Conservation (phyloP, 495 filamentous ascomycete genomes). For the Ascobolus immersus region DNA sequence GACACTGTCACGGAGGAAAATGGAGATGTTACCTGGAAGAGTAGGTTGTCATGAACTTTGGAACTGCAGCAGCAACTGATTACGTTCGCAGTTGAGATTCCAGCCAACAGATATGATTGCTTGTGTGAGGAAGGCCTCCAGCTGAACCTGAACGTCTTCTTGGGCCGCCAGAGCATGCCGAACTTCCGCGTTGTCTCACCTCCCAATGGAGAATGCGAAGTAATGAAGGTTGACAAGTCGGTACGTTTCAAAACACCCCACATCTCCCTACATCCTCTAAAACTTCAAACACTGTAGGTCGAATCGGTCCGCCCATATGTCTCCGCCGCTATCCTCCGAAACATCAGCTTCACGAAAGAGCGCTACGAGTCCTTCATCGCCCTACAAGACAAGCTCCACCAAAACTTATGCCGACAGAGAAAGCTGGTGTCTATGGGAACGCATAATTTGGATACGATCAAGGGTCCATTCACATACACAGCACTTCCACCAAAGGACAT, state of each 20-base stretch:
- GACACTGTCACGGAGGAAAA: not conserved
- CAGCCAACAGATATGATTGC: slow-evolving; percentile 97
- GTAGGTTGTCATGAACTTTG: slow-evolving; percentile 2
- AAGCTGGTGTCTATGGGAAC: slow-evolving; percentile 91
- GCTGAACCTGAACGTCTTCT: slow-evolving; percentile 87
- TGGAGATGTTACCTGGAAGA: slow-evolving; percentile 11
- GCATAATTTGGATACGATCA: slow-evolving; percentile 78
- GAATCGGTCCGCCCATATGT: slow-evolving; percentile 60
- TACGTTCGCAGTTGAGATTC: slow-evolving; percentile 83
- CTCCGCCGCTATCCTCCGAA: slow-evolving; percentile 63
- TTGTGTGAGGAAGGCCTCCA: slow-evolving; percentile 95
- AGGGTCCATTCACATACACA: slow-evolving; percentile 93
- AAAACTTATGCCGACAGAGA: slow-evolving; percentile 78
- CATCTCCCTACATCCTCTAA: too few relatives aligned
- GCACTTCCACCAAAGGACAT: slow-evolving; percentile 80
- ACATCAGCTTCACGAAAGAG: slow-evolving; percentile 71
- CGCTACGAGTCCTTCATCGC: slow-evolving; percentile 93
- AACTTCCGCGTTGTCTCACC: slow-evolving; percentile 52
- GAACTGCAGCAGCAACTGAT: slow-evolving; percentile 1
- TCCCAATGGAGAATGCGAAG: slow-evolving; percentile 44
- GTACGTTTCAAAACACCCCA: slow-evolving; percentile 19
- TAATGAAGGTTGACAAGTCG: slow-evolving; percentile 49
- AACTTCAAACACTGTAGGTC: slow-evolving; percentile 25
- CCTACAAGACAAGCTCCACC: slow-evolving; percentile 92
- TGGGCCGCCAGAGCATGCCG: slow-evolving; percentile 42